A percentile compares a stretch with the other conserved stretches of the same genome.
phyloP scores from a whole-genome alignment of 495 filamentous ascomycete genomes.

The Sordaria brevicollis region DNA sequence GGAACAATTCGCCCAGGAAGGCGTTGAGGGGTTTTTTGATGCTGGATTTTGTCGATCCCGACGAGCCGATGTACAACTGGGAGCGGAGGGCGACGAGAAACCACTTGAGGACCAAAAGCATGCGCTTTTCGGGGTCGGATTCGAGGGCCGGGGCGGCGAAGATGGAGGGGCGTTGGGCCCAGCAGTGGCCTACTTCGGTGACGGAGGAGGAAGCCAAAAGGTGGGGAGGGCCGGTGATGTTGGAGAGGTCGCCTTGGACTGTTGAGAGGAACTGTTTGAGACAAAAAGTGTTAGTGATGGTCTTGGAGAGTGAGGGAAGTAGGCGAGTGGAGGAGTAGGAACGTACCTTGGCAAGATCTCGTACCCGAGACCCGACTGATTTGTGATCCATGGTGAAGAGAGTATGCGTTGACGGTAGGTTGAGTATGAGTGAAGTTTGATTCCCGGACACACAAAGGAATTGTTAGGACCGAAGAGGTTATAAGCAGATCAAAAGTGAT shows the following conservation, averaged over 20 bases:
- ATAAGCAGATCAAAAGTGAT: background rate
- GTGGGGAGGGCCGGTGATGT: constrained; percentile 77
- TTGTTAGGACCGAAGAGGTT: background rate
- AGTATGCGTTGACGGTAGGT: background rate
- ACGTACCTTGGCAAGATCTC: constrained; percentile 11
- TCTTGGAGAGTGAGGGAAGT: background rate
- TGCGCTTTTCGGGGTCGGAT: constrained; percentile 56
- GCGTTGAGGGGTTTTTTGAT: constrained; percentile 87
- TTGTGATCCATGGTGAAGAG: constrained; percentile 6
- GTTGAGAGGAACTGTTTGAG: constrained; percentile 64
- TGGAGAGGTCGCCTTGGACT: constrained; percentile 78
- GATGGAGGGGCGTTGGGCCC: constrained; percentile 70
- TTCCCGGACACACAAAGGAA: background rate
- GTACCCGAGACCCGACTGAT: constrained; percentile 6
- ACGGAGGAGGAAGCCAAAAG: constrained; percentile 72
- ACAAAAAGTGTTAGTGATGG: background rate
- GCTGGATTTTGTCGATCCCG: constrained; percentile 5
- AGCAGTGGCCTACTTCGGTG: constrained; percentile 78
- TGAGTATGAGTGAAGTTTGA: background rate
- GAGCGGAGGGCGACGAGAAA: constrained; percentile 74
- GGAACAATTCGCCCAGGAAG: constrained; percentile 85
- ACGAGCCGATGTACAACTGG: constrained; percentile 46
- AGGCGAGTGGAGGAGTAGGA: background rate
- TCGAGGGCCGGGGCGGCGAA: constrained; percentile 75
- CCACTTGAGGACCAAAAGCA: constrained; percentile 71